These are phyloP conservation scores for Geoglossum glabrum DNA, from an alignment of 495 filamentous ascomycete genomes.

Conservation along the genomic window DNA sequence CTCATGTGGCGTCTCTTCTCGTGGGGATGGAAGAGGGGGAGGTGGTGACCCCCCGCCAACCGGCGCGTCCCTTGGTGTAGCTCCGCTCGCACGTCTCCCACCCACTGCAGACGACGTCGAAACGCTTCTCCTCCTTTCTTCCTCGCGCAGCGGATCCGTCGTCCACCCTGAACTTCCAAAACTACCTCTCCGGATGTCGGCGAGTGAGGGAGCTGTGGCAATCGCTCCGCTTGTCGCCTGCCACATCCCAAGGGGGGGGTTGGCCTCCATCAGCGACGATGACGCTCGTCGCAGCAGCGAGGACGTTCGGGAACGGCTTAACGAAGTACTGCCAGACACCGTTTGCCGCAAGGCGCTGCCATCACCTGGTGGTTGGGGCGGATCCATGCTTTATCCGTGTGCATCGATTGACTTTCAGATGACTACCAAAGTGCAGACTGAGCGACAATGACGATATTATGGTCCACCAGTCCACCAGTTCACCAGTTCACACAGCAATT, in stretches of 20 bases:
- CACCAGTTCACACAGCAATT: too few relatives aligned
- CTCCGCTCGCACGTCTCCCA: not conserved
- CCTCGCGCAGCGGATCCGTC: conserved; percentile 1
- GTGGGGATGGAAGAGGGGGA: not conserved
- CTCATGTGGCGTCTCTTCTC: not conserved
- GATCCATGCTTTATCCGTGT: not conserved
- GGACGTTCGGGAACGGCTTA: not conserved
- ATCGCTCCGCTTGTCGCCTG: conserved; percentile 3
- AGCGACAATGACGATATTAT: not conserved
- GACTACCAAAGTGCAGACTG: too few relatives aligned
- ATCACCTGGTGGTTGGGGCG: not conserved
- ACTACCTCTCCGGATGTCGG: conserved; percentile 5
- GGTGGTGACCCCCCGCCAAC: not conserved
- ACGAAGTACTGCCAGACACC: not conserved
- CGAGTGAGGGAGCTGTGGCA: conserved; percentile 3
- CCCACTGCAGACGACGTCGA: not conserved
- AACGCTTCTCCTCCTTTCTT: not conserved
- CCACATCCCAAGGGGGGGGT: conserved; percentile 8
- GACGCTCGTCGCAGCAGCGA: conserved; percentile 4
- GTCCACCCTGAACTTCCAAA: conserved; percentile 5
- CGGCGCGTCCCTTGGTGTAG: not conserved
- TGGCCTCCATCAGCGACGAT: not conserved
- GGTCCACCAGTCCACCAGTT: too few relatives aligned
- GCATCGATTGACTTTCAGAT: not conserved
- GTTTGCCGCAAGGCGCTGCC: not conserved